phyloP scores from a whole-genome alignment of 176 grass and related monocot species.

The Musa schizocarpa region DNA sequence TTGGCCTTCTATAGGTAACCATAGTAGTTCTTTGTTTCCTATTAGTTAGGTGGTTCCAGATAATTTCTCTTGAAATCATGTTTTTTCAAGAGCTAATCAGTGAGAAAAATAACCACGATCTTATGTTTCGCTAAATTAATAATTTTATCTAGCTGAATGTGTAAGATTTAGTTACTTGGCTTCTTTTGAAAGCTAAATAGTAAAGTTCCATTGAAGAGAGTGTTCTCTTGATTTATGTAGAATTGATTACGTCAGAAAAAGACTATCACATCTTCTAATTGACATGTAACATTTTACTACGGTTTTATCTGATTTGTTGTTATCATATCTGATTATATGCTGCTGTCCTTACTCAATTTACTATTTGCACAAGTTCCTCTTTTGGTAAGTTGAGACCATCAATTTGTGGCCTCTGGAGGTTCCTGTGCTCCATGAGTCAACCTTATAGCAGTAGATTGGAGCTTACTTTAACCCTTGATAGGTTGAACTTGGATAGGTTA shows the following conservation, averaged over 20 bases:
- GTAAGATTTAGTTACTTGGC: neutral
- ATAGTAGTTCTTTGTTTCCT: neutral
- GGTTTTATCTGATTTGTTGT: too few species aligned
- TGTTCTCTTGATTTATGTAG: neutral
- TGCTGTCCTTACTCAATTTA: neutral
- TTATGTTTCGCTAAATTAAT: neutral
- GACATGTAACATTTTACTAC: too few species aligned
- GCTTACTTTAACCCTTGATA: neutral
- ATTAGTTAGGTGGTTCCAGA: neutral
- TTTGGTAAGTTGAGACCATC: neutral
- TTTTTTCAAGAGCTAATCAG: neutral
- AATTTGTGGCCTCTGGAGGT: neutral
- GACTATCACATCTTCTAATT: too few species aligned
- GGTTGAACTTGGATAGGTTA: neutral
- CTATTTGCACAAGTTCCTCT: neutral
- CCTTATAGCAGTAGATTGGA: neutral
- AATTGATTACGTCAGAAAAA: neutral
- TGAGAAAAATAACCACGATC: neutral
- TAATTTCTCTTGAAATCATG: neutral
- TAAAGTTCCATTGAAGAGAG: neutral
- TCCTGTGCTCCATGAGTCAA: neutral
- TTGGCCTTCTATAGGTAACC: conserved; percentile 75
- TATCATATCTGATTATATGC: too few species aligned
- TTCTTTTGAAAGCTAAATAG: neutral
- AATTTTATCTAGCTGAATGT: neutral